A percentile compares a stretch with the other conserved stretches of the same genome.
Evolutionary conservation across 306 rosid genomes (phyloP).

Genomic region (Betula pendula): DNA sequence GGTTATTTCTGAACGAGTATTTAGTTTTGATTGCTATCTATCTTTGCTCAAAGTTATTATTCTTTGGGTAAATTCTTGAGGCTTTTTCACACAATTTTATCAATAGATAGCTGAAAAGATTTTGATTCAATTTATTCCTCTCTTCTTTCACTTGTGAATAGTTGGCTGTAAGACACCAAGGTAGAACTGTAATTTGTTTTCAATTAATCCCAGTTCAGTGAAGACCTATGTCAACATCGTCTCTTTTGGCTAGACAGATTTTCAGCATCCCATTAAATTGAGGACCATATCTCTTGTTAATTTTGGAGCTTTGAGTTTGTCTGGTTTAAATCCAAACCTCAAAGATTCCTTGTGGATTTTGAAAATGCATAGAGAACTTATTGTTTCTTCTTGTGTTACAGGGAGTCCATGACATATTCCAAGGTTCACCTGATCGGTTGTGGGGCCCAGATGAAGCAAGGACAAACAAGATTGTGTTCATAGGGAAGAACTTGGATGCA

Average conservation of each 20-base stretch:
- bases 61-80: neutral
- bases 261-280: too few relatives aligned
- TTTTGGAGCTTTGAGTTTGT: too few relatives aligned
- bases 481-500: conserved; percentile 83
- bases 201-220: neutral
- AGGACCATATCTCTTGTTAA: too few relatives aligned
- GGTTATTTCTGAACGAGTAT: neutral
- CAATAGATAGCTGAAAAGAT: neutral
- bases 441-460: conserved; percentile 84
- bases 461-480: conserved; percentile 85
- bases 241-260: neutral
- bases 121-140: neutral
- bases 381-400: conserved; percentile 35
- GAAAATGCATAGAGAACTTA: too few relatives aligned
- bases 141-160: neutral
- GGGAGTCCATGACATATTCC: conserved; percentile 99
- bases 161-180: neutral
- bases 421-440: conserved; percentile 94
- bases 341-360: too few relatives aligned
- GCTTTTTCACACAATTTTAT: neutral
- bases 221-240: neutral
- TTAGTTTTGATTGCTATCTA: neutral
- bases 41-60: neutral
- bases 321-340: too few relatives aligned
- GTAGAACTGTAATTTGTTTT: neutral